phyloP scores from a whole-genome alignment of 2,329 filamentous ascomycete species.

The Ploettnerulaceae sp. region DNA sequence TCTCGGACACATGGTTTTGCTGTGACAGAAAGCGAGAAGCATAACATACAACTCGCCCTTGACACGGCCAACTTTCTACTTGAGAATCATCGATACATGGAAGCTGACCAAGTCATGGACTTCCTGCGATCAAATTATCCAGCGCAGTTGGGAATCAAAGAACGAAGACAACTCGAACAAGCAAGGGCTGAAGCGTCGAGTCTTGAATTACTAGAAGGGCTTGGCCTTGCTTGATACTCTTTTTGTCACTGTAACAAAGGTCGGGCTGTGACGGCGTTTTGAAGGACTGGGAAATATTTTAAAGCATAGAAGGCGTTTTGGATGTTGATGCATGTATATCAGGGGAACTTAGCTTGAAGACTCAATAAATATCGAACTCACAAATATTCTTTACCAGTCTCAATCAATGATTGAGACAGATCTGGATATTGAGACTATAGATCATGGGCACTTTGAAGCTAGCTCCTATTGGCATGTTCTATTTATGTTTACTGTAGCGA shows the following conservation, averaged over 20 bases:
- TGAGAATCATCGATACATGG: conserved; percentile 18
- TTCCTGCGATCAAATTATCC: conserved; percentile 25
- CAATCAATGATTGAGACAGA: no score
- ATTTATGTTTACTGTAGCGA: no score
- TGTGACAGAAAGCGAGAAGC: not conserved
- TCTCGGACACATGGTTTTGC: not conserved
- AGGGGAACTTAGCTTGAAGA: not conserved
- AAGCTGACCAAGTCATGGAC: conserved; percentile 29
- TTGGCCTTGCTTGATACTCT: conserved; percentile 6
- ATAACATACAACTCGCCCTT: conserved; percentile 22
- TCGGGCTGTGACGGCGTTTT: not conserved
- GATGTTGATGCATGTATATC: not conserved
- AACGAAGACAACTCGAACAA: conserved; percentile 16
- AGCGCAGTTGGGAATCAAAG: conserved; percentile 19
- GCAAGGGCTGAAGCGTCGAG: conserved; percentile 26
- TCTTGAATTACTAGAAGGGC: conserved; percentile 25
- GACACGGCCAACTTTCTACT: conserved; percentile 27
- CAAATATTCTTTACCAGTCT: not conserved
- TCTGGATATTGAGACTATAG: no score
- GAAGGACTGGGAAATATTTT: not conserved
- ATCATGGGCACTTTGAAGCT: no score
- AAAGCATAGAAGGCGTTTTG: not conserved
- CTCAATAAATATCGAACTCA: not conserved
- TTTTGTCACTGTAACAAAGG: not conserved
- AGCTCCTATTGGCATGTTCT: no score